Conservation (phyloP, 805 yeast species). For the Yarrowia phangngaensis region DNA sequence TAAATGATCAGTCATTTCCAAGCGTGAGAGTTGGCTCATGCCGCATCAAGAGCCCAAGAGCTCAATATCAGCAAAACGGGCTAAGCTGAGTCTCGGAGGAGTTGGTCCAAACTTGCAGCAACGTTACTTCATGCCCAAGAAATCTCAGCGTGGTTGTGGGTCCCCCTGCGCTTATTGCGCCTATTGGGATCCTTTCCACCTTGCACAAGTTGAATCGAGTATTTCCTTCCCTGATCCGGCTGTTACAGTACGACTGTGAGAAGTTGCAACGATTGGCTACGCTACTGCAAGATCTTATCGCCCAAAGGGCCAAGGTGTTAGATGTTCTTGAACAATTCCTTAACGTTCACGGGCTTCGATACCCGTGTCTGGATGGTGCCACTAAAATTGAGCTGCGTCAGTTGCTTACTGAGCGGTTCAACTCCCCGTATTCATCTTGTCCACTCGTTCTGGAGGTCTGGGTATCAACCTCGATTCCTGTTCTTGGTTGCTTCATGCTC, state of each 20-base stretch:
- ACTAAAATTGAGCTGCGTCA: constrained; percentile 97
- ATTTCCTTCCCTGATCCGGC: constrained; percentile 92
- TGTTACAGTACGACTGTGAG: constrained; percentile 94
- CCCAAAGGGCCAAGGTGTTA: constrained; percentile 96
- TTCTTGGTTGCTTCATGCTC: too few relatives aligned
- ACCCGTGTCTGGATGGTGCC: constrained; percentile 94
- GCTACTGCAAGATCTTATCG: constrained; percentile 69
- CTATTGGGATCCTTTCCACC: constrained; percentile 67
- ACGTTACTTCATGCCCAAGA: constrained; percentile 22
- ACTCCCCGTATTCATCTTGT: constrained; percentile 87
- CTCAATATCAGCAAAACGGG: too few relatives aligned
- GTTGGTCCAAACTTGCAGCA: constrained; percentile 32
- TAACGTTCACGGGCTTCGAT: constrained; percentile 89
- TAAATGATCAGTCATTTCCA: too few relatives aligned
- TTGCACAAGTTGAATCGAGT: constrained; percentile 77
- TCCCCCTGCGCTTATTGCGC: constrained; percentile 16
- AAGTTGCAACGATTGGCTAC: constrained; percentile 81
- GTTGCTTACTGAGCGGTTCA: constrained; percentile 85
- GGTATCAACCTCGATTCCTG: too few relatives aligned
- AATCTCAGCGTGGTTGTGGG: constrained; percentile 21
- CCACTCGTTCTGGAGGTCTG: constrained; percentile 96
- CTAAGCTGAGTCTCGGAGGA: constrained; percentile 35
- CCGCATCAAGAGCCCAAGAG: too few relatives aligned
- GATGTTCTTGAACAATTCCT: constrained; percentile 90
- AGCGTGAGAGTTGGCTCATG: too few relatives aligned